Base-by-base conservation (phyloP, 2,329 filamentous ascomycete genomes). In the Penicillium sp. region DNA sequence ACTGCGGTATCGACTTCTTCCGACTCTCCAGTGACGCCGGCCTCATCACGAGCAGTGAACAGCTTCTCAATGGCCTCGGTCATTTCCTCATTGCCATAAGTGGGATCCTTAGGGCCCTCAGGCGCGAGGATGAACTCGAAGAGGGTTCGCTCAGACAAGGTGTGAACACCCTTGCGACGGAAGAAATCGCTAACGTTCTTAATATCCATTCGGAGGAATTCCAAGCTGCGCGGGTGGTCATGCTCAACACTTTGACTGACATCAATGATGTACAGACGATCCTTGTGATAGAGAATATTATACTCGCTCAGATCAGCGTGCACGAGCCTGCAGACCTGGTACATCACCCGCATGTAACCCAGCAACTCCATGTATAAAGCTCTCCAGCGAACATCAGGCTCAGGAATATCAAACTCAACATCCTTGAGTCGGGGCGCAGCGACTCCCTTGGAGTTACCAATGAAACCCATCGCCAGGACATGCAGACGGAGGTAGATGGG, bases 231-330 rank as follows among this genome's bases (percentile, higher is more conserved):
- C 0, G 95, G 95, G 74, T 99, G 95, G 67, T 98, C 93, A 65
- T 96, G 93, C 79, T 98, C 96, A 21, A 99, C 95, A 70, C 90
- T 95, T 78, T 99, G 95, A 55, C 91, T 96, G 44, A 99, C 95
- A 76, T 99, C 95, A 74, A 99, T 99, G 69, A 99, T 89, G 81
- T 91, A 96, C 0, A 97, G 85, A 67, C 85, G 86, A 57, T 85
- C 82, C 55, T 91, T 83, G 79, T 97, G 84, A 79, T 96, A 99
- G 21, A 99, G 83, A 52, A 98, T 86, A 71, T 99, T 99, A 84
- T 99, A 99, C 82, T 99, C 95, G 80, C 91, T 96, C 72, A 99
- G 74, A 84, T 99, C 95, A 49, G 93, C 95, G 73, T 99, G 95
- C 1, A 99, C 93, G 8, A 99, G 86, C 53, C 84, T 86, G 76